These are phyloP conservation scores for Hansenula lynferdii DNA, from an alignment of 1,139 yeast genomes.

Conservation along the genomic window DNA sequence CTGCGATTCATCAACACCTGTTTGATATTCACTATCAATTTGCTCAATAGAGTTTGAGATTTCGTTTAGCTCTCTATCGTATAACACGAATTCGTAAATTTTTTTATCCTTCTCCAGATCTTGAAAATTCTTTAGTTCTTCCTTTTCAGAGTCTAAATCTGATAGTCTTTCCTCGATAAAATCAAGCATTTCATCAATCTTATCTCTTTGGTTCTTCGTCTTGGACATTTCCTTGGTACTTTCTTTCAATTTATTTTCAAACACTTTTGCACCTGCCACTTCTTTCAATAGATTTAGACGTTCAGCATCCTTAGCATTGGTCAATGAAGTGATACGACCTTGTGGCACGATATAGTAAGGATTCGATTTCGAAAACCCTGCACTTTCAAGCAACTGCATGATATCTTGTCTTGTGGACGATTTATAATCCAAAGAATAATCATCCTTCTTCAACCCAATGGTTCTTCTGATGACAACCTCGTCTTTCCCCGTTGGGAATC, in stretches of 20 bases:
- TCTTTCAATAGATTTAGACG: conserved; percentile 77
- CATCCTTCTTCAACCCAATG: conserved; percentile 89
- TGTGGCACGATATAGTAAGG: conserved; percentile 98
- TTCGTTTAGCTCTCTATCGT: conserved; percentile 69
- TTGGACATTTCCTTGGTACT: conserved; percentile 76
- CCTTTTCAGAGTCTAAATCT: conserved; percentile 78
- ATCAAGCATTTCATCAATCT: conserved; percentile 69
- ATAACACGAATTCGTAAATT: conserved; percentile 68
- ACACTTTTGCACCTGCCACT: conserved; percentile 93
- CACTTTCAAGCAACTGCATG: conserved; percentile 79
- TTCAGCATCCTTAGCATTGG: conserved; percentile 85
- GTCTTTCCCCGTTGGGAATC: conserved; percentile 50
- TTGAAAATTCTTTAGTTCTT: conserved; percentile 69
- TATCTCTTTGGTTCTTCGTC: conserved; percentile 62
- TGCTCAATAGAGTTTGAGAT: conserved; percentile 56
- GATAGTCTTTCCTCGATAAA: conserved; percentile 68
- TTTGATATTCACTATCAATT: conserved; percentile 56
- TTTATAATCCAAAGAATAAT: conserved; percentile 50
- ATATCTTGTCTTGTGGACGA: conserved; percentile 79
- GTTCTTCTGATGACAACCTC: conserved; percentile 81
- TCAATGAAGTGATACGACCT: conserved; percentile 80
- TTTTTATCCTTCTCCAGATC: conserved; percentile 63
- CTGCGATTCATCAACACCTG: conserved; percentile 41
- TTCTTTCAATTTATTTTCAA: conserved; percentile 76
- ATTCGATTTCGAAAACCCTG: conserved; percentile 87